phyloP scores from a whole-genome alignment of 208 protist genomes.

The Cochliopodium minus region DNA sequence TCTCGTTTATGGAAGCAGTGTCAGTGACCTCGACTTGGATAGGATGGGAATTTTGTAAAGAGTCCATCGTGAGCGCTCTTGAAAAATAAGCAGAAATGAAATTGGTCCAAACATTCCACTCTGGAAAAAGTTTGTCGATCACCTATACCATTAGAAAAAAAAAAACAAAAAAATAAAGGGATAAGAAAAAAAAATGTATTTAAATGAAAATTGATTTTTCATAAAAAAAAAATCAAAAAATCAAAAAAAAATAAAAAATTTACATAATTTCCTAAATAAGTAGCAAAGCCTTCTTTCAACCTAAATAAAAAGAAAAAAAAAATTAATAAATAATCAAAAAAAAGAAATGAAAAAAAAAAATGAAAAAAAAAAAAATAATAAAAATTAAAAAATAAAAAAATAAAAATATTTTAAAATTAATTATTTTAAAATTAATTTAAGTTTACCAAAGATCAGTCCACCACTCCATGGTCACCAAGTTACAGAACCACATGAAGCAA shows the following conservation, averaged over 20 bases:
- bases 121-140: constrained; percentile 45
- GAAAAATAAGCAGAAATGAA: constrained; percentile 46
- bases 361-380: constrained; percentile 1
- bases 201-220: constrained; percentile 9
- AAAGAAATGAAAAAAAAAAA: constrained; percentile 6
- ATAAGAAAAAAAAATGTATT: constrained; percentile 2
- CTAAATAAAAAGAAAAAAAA: neutral
- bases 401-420: neutral
- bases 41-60: constrained; percentile 69
- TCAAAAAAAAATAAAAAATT: too few species aligned
- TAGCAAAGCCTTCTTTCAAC: constrained; percentile 96
- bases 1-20: constrained; percentile 73
- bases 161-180: too few species aligned
- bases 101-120: constrained; percentile 58
- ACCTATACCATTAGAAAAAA: neutral
- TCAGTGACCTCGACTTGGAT: constrained; percentile 76
- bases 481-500: constrained; percentile 90
- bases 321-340: neutral
- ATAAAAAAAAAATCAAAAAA: too few species aligned
- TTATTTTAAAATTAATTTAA: neutral
- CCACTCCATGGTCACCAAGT: constrained; percentile 94
- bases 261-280: constrained; percentile 70
- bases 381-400: neutral
- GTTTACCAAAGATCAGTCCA: constrained; percentile 85
- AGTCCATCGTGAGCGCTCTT: constrained; percentile 59